Evolutionary conservation across 495 filamentous ascomycete species (phyloP), one percentile per base, ranked within the genome.

Genomic region (Cenococcum geophilum): DNA sequence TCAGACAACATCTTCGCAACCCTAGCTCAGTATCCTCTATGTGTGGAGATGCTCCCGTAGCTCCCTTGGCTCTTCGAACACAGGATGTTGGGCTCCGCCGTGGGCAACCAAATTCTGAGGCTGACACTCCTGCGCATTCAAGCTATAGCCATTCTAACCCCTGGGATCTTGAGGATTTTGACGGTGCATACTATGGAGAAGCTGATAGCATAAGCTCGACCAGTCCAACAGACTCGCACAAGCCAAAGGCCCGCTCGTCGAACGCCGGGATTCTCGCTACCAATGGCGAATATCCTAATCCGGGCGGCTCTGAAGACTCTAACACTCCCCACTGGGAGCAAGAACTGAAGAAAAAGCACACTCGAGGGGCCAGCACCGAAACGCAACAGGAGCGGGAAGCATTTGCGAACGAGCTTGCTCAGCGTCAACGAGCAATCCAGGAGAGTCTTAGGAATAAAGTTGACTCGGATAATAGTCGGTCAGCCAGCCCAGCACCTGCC

Each of bases 21-120:
- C 83, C 87, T 55, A 97, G 93, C 74, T 86, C 86, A 57, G 77
- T 80, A 43, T 96, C 91, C 22, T 92, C 91, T 0, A 78, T 93
- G 48, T 89, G 85, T 70, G 84, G 79, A 40, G 75, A 76, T 10
- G 49, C 67, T 8, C 35, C 63, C 32, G 23, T 56, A 14, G 55
- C 50, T 10, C 63, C 66, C 2, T 59, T 68, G 5, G 59, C 66
- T 32, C 12, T 67, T 21, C 60, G 47, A 32, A 67, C 67, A 12
- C 64, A 62, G 21, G 43, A 64, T 18, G 51, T 52, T 4, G 59
- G 52, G 32, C 56, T 59, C 20, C 67, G 61, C 51, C 52, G 58
- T 25, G 61, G 59, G 11, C 51, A 55, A 53, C 42, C 67, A 61
- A 18, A 56, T 48, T 62, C 73, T 66, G 43, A 72, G 72, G 25